A percentile compares a stretch with the other conserved stretches of the same genome.
Conservation (phyloP, 73 alveolate genomes). For the Paramecium caudatum region DNA sequence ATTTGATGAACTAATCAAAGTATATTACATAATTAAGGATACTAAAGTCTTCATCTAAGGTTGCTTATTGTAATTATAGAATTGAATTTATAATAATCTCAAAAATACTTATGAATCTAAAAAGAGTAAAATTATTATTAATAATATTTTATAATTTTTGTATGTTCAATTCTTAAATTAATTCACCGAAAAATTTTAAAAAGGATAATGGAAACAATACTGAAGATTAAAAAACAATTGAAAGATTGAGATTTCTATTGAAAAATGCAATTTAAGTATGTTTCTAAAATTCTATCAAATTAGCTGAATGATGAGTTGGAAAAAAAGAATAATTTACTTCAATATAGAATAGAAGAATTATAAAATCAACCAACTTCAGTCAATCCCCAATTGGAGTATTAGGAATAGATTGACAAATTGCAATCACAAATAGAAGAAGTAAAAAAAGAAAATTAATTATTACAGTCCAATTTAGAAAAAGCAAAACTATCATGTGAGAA, state of each 20-base stretch:
- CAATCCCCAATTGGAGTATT: neutral
- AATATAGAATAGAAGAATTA: constrained; percentile 6
- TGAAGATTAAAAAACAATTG: constrained; percentile 10
- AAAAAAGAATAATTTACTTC: neutral
- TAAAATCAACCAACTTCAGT: neutral
- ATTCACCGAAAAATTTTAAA: constrained; percentile 23
- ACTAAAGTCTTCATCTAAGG: constrained; percentile 53
- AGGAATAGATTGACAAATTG: neutral
- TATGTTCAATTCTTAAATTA: neutral
- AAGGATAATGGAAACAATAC: neutral
- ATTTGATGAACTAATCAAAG: constrained; percentile 50
- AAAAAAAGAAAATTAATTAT: neutral
- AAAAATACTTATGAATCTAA: neutral
- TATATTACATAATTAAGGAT: constrained; percentile 47
- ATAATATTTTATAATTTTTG: constrained; percentile 13
- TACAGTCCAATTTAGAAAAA: neutral
- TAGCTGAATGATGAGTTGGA: constrained; percentile 41
- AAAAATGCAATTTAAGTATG: constrained; percentile 40
- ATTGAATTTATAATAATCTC: neutral
- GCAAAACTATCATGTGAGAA: neutral
- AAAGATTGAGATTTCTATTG: constrained; percentile 32
- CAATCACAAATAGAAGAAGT: neutral
- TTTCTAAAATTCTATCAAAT: neutral
- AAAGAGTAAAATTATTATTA: too few species aligned
- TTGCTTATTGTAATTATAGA: constrained; percentile 13